Evolutionary conservation across 2,329 filamentous ascomycete species (phyloP).

Genomic region (Exophiala sideris): DNA sequence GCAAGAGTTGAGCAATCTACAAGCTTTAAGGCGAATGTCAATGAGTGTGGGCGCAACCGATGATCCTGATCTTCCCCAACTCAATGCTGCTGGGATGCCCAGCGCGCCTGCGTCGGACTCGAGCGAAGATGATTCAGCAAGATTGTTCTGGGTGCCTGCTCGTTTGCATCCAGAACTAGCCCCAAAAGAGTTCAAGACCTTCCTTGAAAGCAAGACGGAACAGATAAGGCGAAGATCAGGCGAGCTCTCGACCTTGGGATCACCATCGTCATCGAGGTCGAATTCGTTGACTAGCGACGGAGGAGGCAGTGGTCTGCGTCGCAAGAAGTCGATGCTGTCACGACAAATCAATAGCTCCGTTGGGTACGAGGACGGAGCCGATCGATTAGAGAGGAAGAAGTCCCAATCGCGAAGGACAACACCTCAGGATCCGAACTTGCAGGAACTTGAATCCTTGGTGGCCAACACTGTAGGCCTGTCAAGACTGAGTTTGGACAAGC

Average conservation of each 20-base stretch:
- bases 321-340: conserved; percentile 95
- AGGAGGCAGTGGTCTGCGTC: conserved; percentile 58
- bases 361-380: conserved; percentile 79
- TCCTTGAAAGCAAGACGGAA: conserved; percentile 88
- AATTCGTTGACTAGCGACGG: conserved; percentile 29
- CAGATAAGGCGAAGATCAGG: conserved; percentile 81
- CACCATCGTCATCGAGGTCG: conserved; percentile 21
- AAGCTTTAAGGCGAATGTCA: conserved; percentile 85
- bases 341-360: conserved; percentile 77
- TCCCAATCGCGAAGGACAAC: conserved; percentile 55
- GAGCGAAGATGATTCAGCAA: conserved; percentile 82
- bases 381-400: conserved; percentile 69
- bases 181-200: conserved; percentile 93
- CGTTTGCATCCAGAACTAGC: conserved; percentile 91
- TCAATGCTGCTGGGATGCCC: conserved; percentile 40
- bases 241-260: conserved; percentile 62
- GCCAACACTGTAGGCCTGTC: conserved; percentile 63
- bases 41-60: conserved; percentile 75
- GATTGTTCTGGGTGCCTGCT: conserved; percentile 93
- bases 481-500: conserved; percentile 48
- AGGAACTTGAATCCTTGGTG: conserved; percentile 74
- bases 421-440: conserved; percentile 61
- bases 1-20: conserved; percentile 87
- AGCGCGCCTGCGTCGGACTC: conserved; percentile 42
- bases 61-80: conserved; percentile 54